Conservation (phyloP, 805 yeast genomes). For the Candida sanyiensis region DNA sequence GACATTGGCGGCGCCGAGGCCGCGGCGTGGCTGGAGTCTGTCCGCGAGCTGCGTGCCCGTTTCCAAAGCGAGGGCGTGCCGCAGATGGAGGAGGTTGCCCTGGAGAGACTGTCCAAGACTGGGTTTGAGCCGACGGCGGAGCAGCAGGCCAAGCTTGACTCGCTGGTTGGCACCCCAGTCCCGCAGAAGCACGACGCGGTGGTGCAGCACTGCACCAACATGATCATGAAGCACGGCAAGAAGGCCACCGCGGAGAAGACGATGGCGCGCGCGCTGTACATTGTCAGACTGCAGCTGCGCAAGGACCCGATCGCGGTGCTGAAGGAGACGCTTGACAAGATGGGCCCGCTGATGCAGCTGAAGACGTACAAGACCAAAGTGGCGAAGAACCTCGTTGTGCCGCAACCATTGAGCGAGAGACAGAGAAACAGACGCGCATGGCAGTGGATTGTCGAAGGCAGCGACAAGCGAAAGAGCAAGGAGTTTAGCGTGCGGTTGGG, state of each 20-base stretch:
- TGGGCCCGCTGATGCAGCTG: slow-evolving; percentile 80
- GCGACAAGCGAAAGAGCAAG: slow-evolving; percentile 69
- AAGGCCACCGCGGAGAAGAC: slow-evolving; percentile 73
- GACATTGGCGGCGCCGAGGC: slow-evolving; percentile 19
- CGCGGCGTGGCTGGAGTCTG: slow-evolving; percentile 43
- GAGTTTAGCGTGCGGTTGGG: slow-evolving; percentile 85
- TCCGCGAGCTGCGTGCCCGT: slow-evolving; percentile 30
- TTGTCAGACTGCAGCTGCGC: slow-evolving; percentile 67
- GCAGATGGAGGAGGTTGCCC: slow-evolving; percentile 25
- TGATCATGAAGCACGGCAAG: slow-evolving; percentile 90
- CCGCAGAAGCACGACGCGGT: slow-evolving; percentile 67
- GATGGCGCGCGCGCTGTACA: slow-evolving; percentile 72
- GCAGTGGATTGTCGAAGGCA: slow-evolving; percentile 83
- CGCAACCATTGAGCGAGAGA: slow-evolving; percentile 74
- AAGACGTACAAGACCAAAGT: slow-evolving; percentile 76
- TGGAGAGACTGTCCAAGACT: slow-evolving; percentile 21
- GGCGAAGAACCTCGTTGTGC: slow-evolving; percentile 77
- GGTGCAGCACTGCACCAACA: slow-evolving; percentile 70
- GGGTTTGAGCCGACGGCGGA: slow-evolving; percentile 55
- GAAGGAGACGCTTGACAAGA: slow-evolving; percentile 65
- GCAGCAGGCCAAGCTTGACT: slow-evolving; percentile 54
- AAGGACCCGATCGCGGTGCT: slow-evolving; percentile 75
- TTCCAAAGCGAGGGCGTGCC: slow-evolving; percentile 30
- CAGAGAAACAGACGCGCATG: slow-evolving; percentile 86
- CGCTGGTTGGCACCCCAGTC: slow-evolving; percentile 43